Percentiles rank a stretch among this genome's conserved stretches.
Evolutionary conservation across 768 basidiomycete species (phyloP).

Genomic region (Termitomyces sp.): DNA sequence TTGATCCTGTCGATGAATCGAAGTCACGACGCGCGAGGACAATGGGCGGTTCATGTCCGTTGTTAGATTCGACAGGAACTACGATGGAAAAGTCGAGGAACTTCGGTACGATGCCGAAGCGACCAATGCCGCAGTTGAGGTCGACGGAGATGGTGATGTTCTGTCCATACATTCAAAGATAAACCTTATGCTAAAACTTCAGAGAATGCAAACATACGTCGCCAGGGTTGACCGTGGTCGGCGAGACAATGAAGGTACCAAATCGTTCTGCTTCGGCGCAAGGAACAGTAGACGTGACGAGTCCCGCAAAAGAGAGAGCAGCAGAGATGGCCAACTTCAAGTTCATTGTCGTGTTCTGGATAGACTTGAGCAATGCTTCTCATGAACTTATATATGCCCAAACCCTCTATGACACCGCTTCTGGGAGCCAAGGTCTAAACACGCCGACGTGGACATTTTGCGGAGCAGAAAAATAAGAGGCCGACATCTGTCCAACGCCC

Average conservation of each 20-base stretch:
- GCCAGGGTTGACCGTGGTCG: constrained; percentile 7
- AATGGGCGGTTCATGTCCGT: constrained; percentile 8
- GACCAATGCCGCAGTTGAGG: constrained; percentile 2
- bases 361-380: neutral
- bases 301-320: constrained; percentile 7
- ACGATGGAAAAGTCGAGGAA: constrained; percentile 10
- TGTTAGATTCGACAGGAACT: constrained; percentile 2
- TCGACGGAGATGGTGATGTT: constrained; percentile 2
- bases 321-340: constrained; percentile 10
- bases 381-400: neutral
- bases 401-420: neutral
- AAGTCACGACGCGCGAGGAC: constrained; percentile 10
- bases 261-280: constrained; percentile 10
- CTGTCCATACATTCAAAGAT: neutral
- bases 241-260: constrained; percentile 3
- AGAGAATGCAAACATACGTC: constrained; percentile 4
- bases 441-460: neutral
- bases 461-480: neutral
- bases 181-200: neutral
- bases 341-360: constrained; percentile 6
- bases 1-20: neutral
- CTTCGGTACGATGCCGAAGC: constrained; percentile 5
- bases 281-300: neutral
- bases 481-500: neutral
- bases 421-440: neutral